Evolutionary conservation across 2,329 filamentous ascomycete species (phyloP), one percentile per base, ranked within the genome.

Genomic region (Botrytis hyacinthi): DNA sequence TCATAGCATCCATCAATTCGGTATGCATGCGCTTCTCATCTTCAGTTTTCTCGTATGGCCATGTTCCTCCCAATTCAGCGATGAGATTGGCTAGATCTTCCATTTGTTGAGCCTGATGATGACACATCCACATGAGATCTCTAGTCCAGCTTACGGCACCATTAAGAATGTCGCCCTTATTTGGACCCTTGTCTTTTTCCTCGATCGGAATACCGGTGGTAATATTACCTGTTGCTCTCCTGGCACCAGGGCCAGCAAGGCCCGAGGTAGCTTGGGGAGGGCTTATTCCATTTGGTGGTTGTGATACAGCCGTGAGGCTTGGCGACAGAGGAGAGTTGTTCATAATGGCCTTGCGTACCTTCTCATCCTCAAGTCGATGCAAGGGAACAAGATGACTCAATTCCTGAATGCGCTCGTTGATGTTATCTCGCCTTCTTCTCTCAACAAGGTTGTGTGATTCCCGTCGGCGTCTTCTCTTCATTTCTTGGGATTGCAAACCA

Each of bases 101-200:
- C 82, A 97, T 93, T 81, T 95, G 92, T 81, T 96, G 91, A 77
- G 97, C 87, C 84, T 97, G 97, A 80, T 93, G 87, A 80, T 97
- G 91, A 74, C 97, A 85, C 85, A 97, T 92, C 96, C 96, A 98
- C 94, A 98, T 97, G 70, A 99, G 87, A 84, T 99, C 96, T 76
- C 95, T 90, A 75, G 94, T 98, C 96, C 96, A 99, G 83, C 94
- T 94, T 71, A 98, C 96, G 48, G 95, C 93, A 44, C 96, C 95
- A 80, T 98, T 98, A 79, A 99, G 91, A 74, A 99, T 98, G 79
- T 99, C 96, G 67, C 96, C 96, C 84, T 99, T 99, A 86, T 98
- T 98, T 9, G 96, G 96, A 0, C 96, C 96, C 81, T 98, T 98
- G 84, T 99, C 96, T 82, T 98, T 98, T 78, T 98, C 96, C 79